Conservation (phyloP, 305 asterid species). For the Solanum hybrid region DNA sequence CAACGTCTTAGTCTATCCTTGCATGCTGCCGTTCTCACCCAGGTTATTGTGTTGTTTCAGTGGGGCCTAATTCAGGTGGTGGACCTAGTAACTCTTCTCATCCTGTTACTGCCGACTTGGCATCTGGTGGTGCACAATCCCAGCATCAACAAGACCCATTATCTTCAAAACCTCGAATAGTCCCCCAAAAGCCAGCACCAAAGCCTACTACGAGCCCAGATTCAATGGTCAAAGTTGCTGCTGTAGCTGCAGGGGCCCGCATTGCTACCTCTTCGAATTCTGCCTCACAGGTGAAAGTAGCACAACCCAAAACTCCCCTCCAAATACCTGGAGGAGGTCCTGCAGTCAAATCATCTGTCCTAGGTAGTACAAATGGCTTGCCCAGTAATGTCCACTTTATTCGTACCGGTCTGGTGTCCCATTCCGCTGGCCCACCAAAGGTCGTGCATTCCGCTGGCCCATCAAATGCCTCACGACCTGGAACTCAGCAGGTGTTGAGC, state of each 20-base stretch:
- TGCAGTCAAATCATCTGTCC: slow-evolving; percentile 29
- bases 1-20: background rate
- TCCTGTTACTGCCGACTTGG: slow-evolving; percentile 10
- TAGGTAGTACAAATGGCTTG: slow-evolving; percentile 39
- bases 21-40: background rate
- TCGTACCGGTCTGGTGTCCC: slow-evolving; percentile 49
- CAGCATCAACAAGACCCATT: slow-evolving; percentile 27
- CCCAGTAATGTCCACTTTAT: slow-evolving; percentile 86
- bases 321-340: slow-evolving; percentile 43
- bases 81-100: background rate
- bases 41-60: slow-evolving; percentile 1
- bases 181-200: slow-evolving; percentile 29
- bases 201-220: slow-evolving; percentile 32
- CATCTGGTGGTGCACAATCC: slow-evolving; percentile 28
- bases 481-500: slow-evolving; percentile 27
- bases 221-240: slow-evolving; percentile 72
- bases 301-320: slow-evolving; percentile 51
- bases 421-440: slow-evolving; percentile 27
- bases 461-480: slow-evolving; percentile 25
- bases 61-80: background rate
- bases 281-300: slow-evolving; percentile 50
- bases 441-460: slow-evolving; percentile 16
- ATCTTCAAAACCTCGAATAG: slow-evolving; percentile 33
- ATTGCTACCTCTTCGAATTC: slow-evolving; percentile 58
- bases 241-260: slow-evolving; percentile 81